Base-by-base conservation (phyloP, 768 basidiomycete genomes). In the Russula brevipes region DNA sequence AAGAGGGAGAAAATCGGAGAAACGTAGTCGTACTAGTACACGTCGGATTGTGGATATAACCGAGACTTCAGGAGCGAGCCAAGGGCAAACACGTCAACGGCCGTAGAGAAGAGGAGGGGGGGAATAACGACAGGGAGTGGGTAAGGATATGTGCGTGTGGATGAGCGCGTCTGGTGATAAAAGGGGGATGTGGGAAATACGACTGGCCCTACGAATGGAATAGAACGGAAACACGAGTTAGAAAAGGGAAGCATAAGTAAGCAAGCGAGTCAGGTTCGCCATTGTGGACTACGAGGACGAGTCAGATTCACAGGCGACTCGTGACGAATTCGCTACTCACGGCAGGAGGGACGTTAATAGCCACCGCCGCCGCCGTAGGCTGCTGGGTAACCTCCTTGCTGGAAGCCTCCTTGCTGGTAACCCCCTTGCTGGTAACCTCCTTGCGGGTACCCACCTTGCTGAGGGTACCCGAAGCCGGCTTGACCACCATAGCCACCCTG, bases 1-100 rank as follows among this genome's bases (percentile, higher is more conserved):
- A 10, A 24, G 19, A 24, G 49, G 33, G 9, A 42, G 47, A 47
- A 56, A 53, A n/a, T 50, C 19, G 45, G 57, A 49, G 66, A 54
- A 67, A 38, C 47, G 54, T 49, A 44, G 41, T 71, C 74, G 73
- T 77, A 79, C 71, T 76, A 77, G 78, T 79, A 80, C 78, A 80
- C 71, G 75, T 72, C 73, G 76, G 73, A 75, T 76, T 72, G 73
- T 72, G 71, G 72, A 63, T 72, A 70, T 71, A 69, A 76, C 74
- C 73, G 72, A 76, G 75, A 75, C 73, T 70, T 63, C 60, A 70
- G 70, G 73, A 67, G 58, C 73, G 74, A 75, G 72, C 74, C 74
- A 70, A 68, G 72, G 69, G 74, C 72, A 70, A 73, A 73, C 72
- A 73, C 75, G 76, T 78, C 76, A 66, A 74, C 74, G 74, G 74